Evolutionary conservation across 78 protist genomes (phyloP).

Genomic region (Dictyostelium purpureum): DNA sequence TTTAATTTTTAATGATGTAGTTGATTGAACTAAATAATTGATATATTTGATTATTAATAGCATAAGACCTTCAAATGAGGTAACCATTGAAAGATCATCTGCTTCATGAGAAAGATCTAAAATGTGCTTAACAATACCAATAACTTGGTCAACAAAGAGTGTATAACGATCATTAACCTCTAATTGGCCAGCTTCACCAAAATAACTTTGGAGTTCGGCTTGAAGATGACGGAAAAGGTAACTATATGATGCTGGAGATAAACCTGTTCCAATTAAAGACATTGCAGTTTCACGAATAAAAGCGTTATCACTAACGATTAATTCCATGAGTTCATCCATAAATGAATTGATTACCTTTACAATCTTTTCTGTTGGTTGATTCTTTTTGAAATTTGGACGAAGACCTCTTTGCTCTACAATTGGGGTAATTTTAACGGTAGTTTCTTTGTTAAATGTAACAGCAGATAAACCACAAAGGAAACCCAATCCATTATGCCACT

Average conservation of each 20-base stretch:
- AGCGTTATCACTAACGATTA: conserved; percentile 63
- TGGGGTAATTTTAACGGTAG: background rate
- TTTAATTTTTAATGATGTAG: conserved; percentile 31
- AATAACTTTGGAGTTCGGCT: conserved; percentile 9
- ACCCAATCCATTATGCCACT: conserved; percentile 68
- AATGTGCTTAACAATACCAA: conserved; percentile 69
- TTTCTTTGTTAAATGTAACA: conserved; percentile 44
- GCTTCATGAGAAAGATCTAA: conserved; percentile 45
- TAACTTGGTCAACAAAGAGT: conserved; percentile 66
- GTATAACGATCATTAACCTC: conserved; percentile 25
- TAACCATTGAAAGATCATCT: conserved; percentile 50
- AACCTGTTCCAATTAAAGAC: conserved; percentile 38
- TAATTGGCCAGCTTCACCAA: conserved; percentile 60
- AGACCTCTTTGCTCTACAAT: background rate
- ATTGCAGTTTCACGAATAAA: conserved; percentile 63
- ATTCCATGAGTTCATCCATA: conserved; percentile 40
- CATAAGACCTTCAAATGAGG: conserved; percentile 60
- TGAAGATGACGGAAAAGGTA: conserved; percentile 48
- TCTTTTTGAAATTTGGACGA: conserved; percentile 44
- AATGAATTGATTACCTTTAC: conserved; percentile 55
- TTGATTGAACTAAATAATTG: conserved; percentile 4
- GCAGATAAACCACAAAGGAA: conserved; percentile 76
- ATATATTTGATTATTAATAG: conserved; percentile 26
- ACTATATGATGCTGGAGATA: conserved; percentile 55
- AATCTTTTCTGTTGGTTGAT: background rate